Percentiles rank a stretch among this genome's conserved stretches.
Conservation (phyloP, 306 rosid genomes). For the Trifolium pratense region DNA sequence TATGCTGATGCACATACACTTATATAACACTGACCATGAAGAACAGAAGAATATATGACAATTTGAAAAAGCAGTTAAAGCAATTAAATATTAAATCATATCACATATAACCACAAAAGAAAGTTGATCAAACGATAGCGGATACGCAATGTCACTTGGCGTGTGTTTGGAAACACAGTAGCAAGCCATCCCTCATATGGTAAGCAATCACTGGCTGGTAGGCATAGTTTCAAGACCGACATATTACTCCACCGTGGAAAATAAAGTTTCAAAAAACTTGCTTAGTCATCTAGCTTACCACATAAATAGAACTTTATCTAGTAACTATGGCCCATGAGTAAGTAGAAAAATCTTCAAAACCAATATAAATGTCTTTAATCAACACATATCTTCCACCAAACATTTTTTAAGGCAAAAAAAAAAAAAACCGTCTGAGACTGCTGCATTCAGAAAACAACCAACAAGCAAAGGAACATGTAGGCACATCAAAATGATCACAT, state of each 20-base stretch:
- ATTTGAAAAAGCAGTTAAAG: background rate
- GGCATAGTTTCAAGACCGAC: background rate
- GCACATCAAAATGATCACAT: conserved; percentile 20
- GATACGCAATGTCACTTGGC: conserved; percentile 9
- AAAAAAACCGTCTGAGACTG: conserved; percentile 5
- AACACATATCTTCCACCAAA: conserved; percentile 1
- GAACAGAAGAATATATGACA: conserved; percentile 1
- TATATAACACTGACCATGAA: conserved; percentile 23
- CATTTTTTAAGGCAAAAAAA: background rate
- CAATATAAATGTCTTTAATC: conserved; percentile 6
- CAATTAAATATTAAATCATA: conserved; percentile 25
- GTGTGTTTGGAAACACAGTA: background rate
- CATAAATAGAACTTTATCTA: conserved; percentile 17
- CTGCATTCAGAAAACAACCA: conserved; percentile 28
- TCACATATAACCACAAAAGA: conserved; percentile 20
- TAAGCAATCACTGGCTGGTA: background rate
- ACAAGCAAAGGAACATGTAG: conserved; percentile 16
- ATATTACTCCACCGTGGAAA: background rate
- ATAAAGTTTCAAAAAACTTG: background rate
- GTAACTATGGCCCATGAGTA: background rate
- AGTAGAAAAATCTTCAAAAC: conserved; percentile 22
- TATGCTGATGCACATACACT: background rate
- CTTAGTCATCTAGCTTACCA: conserved; percentile 10
- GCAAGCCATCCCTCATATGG: background rate
- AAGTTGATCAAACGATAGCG: background rate